Base-by-base conservation (phyloP, 306 rosid species). In the Inga oerstediana region DNA sequence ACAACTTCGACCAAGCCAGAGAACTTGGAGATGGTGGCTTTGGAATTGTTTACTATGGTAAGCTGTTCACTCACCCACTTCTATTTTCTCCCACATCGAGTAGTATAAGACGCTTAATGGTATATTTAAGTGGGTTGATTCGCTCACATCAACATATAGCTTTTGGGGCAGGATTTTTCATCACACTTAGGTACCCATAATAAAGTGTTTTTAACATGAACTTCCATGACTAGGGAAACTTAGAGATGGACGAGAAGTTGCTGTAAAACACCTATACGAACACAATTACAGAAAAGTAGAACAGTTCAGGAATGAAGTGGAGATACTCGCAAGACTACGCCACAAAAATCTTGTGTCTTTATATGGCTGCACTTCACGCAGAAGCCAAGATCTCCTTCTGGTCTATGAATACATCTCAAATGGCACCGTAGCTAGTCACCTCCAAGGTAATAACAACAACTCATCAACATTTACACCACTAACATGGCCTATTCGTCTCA, bases 201-300 rank as follows among this genome's bases (percentile, higher is more conserved):
- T 45, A 45, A 39, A 39, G 2, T 5, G 13, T 45, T 45, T 45
- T 14, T 48, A 4, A 51, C 58, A 32, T 44, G 76, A 62, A 6
- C 5, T 45, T 48, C 34, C 70, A n/a, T 46, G 34, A 75, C 10
- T 74, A 94, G 97, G 98, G 17, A 87, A 85, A 84, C 95, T 94
- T 49, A 81, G 48, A 46, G 98, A 94, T 78, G 97, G 97, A 39
- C 64, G 94, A 52, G 97, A 91, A 91, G 94, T 93, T 72, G 94
- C 94, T 4, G 89, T 93, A 34, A 93, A 91, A 88, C 89, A 86
- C 17, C 75, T 93, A 15, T 90, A 84, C 9, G 86, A 89, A 66
- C 88, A 91, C 74, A 90, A 90, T 73, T 88, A 83, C 72, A 84
- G 87, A 77, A 73, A 86, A 7, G 83, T 82, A 20, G 87, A 91